phyloP scores from a whole-genome alignment of 106 monocot species.

The Dendrobium huoshanense region DNA sequence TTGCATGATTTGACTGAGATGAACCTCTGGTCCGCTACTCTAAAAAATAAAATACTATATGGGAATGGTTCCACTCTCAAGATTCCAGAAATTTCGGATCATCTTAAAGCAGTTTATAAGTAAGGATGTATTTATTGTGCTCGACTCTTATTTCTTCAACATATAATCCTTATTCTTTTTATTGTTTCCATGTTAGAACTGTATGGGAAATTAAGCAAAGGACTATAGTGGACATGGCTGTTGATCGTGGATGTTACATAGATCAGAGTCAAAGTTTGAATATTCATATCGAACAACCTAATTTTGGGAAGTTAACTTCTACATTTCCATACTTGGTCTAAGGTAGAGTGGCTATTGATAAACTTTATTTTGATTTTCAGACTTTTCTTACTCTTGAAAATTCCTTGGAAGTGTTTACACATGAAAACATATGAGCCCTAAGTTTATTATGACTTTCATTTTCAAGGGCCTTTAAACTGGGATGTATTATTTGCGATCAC shows the following conservation, averaged over 20 bases:
- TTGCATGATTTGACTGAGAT: slow-evolving; percentile 88
- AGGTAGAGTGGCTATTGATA: slow-evolving; percentile 8
- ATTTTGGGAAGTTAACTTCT: slow-evolving; percentile 41
- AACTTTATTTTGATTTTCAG: too few species aligned
- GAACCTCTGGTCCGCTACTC: slow-evolving; percentile 67
- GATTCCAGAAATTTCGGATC: slow-evolving; percentile 40
- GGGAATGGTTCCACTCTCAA: slow-evolving; percentile 48
- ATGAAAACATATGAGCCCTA: background rate
- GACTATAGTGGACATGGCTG: slow-evolving; percentile 46
- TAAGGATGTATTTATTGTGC: slow-evolving; percentile 10
- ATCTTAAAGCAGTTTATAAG: slow-evolving; percentile 62
- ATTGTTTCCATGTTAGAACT: slow-evolving; percentile 20
- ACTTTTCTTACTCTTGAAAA: too few species aligned
- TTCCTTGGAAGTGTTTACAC: too few species aligned
- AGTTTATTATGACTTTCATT: background rate
- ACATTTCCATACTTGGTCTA: slow-evolving; percentile 40
- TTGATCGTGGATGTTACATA: slow-evolving; percentile 45
- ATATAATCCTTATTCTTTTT: background rate
- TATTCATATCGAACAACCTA: slow-evolving; percentile 48
- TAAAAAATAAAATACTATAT: slow-evolving; percentile 84
- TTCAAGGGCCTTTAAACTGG: slow-evolving; percentile 29
- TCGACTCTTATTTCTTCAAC: background rate
- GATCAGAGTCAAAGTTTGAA: slow-evolving; percentile 49
- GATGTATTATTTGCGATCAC: slow-evolving; percentile 28
- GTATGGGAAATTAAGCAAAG: slow-evolving; percentile 58